These are phyloP conservation scores for Trichoderma simmonsii DNA, from an alignment of 2,329 filamentous ascomycete species.

Conservation along the genomic window DNA sequence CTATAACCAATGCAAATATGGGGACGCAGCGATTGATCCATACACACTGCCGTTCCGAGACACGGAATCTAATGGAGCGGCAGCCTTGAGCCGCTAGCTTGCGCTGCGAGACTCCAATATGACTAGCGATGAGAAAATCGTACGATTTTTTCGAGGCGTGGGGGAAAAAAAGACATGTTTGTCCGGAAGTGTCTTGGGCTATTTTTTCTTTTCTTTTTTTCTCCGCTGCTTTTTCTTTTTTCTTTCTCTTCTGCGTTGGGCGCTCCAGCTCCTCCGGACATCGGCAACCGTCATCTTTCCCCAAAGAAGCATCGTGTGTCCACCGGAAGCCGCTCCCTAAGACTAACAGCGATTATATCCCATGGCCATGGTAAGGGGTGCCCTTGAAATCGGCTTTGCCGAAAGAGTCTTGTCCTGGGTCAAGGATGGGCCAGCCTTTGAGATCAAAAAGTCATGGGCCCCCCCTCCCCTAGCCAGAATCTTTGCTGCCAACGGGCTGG, in stretches of 20 bases:
- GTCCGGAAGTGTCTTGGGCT: background rate
- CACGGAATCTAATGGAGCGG: slow-evolving; percentile 16
- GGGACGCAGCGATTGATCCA: background rate
- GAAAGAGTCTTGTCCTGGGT: background rate
- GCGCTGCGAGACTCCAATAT: slow-evolving; percentile 7
- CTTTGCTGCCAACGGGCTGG: background rate
- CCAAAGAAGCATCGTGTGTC: slow-evolving; percentile 3
- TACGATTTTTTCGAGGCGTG: slow-evolving; percentile 6
- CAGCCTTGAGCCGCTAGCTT: slow-evolving; percentile 10
- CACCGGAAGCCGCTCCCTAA: background rate
- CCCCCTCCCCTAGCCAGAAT: background rate
- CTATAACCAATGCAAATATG: background rate
- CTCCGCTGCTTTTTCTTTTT: background rate
- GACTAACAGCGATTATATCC: slow-evolving; percentile 1
- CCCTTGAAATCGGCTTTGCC: slow-evolving; percentile 11
- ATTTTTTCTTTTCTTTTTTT: background rate
- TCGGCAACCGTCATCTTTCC: background rate
- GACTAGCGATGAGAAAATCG: slow-evolving; percentile 11
- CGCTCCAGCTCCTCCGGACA: background rate
- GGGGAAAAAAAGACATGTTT: slow-evolving; percentile 4
- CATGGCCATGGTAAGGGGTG: slow-evolving; percentile 4
- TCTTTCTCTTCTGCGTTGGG: background rate
- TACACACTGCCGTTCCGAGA: slow-evolving; percentile 2
- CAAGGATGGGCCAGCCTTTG: background rate
- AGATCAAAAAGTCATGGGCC: background rate